Evolutionary conservation across 371 early-diverging fungal species (phyloP).

Genomic region (Syncephalastrum monosporum): DNA sequence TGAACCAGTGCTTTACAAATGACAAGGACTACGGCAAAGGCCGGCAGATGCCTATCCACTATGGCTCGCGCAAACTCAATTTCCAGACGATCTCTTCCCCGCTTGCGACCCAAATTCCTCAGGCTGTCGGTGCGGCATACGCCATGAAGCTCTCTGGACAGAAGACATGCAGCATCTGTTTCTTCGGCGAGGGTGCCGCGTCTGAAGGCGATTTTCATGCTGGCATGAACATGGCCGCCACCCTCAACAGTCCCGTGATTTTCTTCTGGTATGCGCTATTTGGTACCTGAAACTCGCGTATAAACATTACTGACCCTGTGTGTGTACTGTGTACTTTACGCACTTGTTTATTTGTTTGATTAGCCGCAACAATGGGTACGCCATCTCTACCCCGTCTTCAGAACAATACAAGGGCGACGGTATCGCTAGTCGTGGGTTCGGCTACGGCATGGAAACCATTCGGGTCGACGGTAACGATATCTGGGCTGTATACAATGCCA

Average conservation of each 20-base stretch:
- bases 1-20: constrained; percentile 96
- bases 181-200: constrained; percentile 98
- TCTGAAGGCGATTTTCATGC: constrained; percentile 98
- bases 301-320: too few species aligned
- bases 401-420: constrained; percentile 98
- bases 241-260: constrained; percentile 86
- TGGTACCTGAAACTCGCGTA: not conserved
- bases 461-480: constrained; percentile 98
- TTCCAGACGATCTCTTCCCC: constrained; percentile 98
- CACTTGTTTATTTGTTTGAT: not conserved
- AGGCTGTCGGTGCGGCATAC: constrained; percentile 98
- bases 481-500: constrained; percentile 94
- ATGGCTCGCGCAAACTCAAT: constrained; percentile 80
- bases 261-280: constrained; percentile 80
- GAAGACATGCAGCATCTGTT: constrained; percentile 83
- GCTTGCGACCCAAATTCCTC: constrained; percentile 96
- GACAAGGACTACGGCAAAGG: constrained; percentile 90
- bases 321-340: too few species aligned
- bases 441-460: constrained; percentile 97
- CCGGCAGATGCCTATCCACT: constrained; percentile 98
- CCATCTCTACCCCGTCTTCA: constrained; percentile 93
- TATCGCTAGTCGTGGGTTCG: constrained; percentile 89
- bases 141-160: constrained; percentile 82
- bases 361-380: constrained; percentile 97
- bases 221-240: constrained; percentile 96